Evolutionary conservation across 2,329 filamentous ascomycete species (phyloP), one percentile per base, ranked within the genome.

Genomic region (Trichoderma koningii): DNA sequence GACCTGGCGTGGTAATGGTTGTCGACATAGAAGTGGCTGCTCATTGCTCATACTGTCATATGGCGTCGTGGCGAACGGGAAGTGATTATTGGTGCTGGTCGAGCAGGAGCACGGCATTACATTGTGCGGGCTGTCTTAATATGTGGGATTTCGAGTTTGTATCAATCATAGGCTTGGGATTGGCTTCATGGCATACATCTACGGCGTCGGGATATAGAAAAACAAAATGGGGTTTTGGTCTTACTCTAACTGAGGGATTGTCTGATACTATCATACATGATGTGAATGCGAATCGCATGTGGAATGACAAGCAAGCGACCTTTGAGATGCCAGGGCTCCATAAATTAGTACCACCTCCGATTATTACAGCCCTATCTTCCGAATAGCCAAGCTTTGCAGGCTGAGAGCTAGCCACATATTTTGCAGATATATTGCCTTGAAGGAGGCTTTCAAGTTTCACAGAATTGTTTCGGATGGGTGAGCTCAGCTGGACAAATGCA

Each of bases 1-100:
- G 76, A 80, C 66, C 70, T 80, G 65, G 73, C 73, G n/a, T 80
- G 79, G 78, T 80, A 74, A 71, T 63, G 19, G 41, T 2, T 15
- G 3, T 47, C 19, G 19, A 34, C 17, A 21, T 14, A 48, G 38
- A 52, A 52, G 17, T 10, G 23, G 21, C 42, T 21, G 30, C 42
- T 62, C 44, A 62, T 62, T 21, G 30, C 42, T 62, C 44, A 62
- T 62, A 38, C 10, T 38, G 34, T 38, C 10, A 53, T 62, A 38
- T 14, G 47, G 59, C 26, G 45, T 53, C 59, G 42, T 41, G 19
- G 21, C 48, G 21, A 41, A 62, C 7, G 23, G 23, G 26, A 2
- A 26, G 50, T 50, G 26, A 26, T 44, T 52, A 1, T 30, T 23
- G 7, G 34, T 51, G 57, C 34, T 34, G 28, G 14, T 7, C 47